Evolutionary conservation across 768 basidiomycete genomes (phyloP).

Genomic region (Gloeophyllum trabeum): DNA sequence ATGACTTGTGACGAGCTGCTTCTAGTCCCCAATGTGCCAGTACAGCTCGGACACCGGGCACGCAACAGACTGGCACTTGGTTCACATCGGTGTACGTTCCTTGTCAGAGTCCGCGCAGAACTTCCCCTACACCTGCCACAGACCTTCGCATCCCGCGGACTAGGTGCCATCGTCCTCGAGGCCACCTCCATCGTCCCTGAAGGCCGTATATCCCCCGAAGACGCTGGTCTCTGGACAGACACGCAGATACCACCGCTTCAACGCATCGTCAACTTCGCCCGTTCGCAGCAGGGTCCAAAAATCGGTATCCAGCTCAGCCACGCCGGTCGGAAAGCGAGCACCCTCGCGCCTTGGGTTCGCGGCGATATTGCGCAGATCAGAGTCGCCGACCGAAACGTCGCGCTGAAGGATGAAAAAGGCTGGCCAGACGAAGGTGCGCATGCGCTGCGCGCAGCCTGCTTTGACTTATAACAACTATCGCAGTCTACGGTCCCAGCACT

Average conservation of each 20-base stretch:
- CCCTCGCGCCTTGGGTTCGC: conserved; percentile 57
- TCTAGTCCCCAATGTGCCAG: conserved; percentile 71
- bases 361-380: conserved; percentile 21
- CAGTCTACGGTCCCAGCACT: conserved; percentile 53
- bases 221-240: conserved; percentile 68
- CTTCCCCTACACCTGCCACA: conserved; percentile 10
- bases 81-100: conserved; percentile 51
- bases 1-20: not conserved
- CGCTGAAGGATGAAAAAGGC: conserved; percentile 42
- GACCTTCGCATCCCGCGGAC: conserved; percentile 62
- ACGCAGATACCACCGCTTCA: conserved; percentile 60
- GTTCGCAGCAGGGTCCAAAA: conserved; percentile 46
- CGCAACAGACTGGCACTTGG: conserved; percentile 76
- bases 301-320: conserved; percentile 79
- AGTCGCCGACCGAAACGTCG: conserved; percentile 20
- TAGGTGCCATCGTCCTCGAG: conserved; percentile 61
- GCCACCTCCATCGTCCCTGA: conserved; percentile 67
- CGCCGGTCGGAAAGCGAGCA: conserved; percentile 66
- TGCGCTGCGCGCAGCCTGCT: not conserved
- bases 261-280: conserved; percentile 64
- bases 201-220: conserved; percentile 68
- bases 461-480: not conserved
- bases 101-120: not conserved
- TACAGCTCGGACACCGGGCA: conserved; percentile 69
- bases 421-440: conserved; percentile 55